Base-by-base conservation (phyloP, 1,139 yeast genomes). In the Debaryomycetaceae sp. region DNA sequence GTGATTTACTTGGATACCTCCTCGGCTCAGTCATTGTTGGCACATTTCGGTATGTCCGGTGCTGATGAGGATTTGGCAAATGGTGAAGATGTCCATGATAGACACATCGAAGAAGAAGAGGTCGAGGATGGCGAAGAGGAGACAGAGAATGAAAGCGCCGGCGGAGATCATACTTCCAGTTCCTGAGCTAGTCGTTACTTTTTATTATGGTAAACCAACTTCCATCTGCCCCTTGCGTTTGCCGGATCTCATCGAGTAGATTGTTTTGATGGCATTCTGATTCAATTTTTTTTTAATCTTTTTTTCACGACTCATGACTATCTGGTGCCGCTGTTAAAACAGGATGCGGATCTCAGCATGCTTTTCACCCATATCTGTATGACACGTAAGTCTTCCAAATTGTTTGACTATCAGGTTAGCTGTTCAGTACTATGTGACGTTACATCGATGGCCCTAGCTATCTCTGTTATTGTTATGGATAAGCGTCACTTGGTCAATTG, bases 1-100 rank as follows among this genome's bases (percentile, higher is more conserved):
- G 81, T 77, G 13, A 75, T 76, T 44, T 77, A 77, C 55, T 67
- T 77, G 52, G 82, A 77, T 55, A 72, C 77, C 6, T 66, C 73
- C 37, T 70, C 76, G 14, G 78, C 79, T 13, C 78, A 73, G 55
- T 70, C 76, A 6, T 61, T 76, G 51, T 70, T 77, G 55, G 78
- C 78, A 37, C 76, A 75, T 47, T 75, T 76, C 47, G 78, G 79
- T 41, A 72, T 72, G 70, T 60, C 69, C 38, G 62, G 65, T 36
- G 56, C 57, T 40, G 65, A 52, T 36, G 60, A 55, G 44, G 63
- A 55, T 36, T 57, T 55, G 33, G 55, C 51, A 38, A 62, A 60
- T 44, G 59, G 52, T 37, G 60, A 48, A 24, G 62, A 54, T 46
- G 59, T 53, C 37, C 56, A 58, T 43, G 57, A 53, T 41, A 59